These are phyloP conservation scores for Lachnellula hyalina DNA, from an alignment of 2,329 filamentous ascomycete species.

Conservation along the genomic window DNA sequence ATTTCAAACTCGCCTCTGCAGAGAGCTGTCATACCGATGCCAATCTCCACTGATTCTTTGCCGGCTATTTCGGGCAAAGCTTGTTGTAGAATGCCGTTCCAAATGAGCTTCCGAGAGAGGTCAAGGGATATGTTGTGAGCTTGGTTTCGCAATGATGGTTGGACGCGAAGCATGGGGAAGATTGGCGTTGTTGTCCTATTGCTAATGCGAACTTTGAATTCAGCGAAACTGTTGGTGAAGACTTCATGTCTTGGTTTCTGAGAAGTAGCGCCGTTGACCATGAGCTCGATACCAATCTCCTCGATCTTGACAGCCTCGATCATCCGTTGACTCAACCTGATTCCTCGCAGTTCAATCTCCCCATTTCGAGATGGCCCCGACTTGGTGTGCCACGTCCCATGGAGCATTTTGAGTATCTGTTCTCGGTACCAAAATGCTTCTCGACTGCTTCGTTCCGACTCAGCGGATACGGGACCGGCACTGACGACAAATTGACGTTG, in stretches of 20 bases:
- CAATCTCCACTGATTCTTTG: slow-evolving; percentile 53
- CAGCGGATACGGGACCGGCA: slow-evolving; percentile 70
- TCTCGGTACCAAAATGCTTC: slow-evolving; percentile 93
- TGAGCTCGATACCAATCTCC: slow-evolving; percentile 65
- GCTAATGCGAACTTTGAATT: slow-evolving; percentile 62
- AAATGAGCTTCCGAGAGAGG: slow-evolving; percentile 73
- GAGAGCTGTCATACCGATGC: slow-evolving; percentile 67
- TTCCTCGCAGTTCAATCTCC: slow-evolving; percentile 67
- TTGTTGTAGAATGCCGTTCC: slow-evolving; percentile 80
- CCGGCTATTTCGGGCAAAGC: slow-evolving; percentile 58
- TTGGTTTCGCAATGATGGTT: slow-evolving; percentile 71
- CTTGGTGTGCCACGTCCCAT: slow-evolving; percentile 63
- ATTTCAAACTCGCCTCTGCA: slow-evolving; percentile 81
- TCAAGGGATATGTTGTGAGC: slow-evolving; percentile 63
- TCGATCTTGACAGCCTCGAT: slow-evolving; percentile 78
- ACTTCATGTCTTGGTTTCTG: slow-evolving; percentile 26
- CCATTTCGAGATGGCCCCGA: slow-evolving; percentile 52
- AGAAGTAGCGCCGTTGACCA: slow-evolving; percentile 36
- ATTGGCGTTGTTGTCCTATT: slow-evolving; percentile 69
- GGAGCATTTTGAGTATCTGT: slow-evolving; percentile 65
- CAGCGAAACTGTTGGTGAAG: slow-evolving; percentile 58
- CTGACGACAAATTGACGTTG: slow-evolving; percentile 91
- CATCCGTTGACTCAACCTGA: slow-evolving; percentile 72
- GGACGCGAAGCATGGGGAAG: slow-evolving; percentile 66
- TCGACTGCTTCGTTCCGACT: slow-evolving; percentile 69